Base-by-base conservation (phyloP, 768 basidiomycete genomes). In the Antrodiella citrinella region DNA sequence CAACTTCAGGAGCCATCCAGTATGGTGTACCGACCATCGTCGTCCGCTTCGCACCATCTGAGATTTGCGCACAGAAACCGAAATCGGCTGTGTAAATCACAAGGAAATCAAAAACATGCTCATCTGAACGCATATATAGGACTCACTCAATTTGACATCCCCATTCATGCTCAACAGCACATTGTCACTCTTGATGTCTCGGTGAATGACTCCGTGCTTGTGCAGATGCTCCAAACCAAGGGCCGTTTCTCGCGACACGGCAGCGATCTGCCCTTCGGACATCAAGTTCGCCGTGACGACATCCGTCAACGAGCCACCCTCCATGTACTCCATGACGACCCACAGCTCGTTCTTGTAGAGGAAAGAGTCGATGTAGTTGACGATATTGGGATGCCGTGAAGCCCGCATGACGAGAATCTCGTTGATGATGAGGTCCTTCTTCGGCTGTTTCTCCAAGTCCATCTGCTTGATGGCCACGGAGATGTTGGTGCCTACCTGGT, bases 321-420 rank as follows among this genome's bases (percentile, higher is more conserved):
- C 94, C 95, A 98, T 98, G 69, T 94, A 97, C 71, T 97, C 96
- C 96, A 99, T 98, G 50, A 98, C 92, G 35, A 99, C 93, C 96
- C 96, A 98, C 3, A 99, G 75, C 62, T 98, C 96, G 65, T 95
- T 96, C 76, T 91, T 93, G 74, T 95, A 81, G 39, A 98, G 69
- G 79, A 97, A 99, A 2, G 93, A 95, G 65, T 99, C 96, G 62
- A 97, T 97, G 70, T 92, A 99, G 66, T 99, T 97, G 72, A 99
- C 95, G 58, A 98, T 97, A 65, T 99, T 99, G n/a, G 93, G 92
- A 65, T 97, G 94, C 26, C 90, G 78, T 15, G 89, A 90, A 20
- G 91, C 84, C 20, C 94, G 89, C 96, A 99, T 98, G 63, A 98
- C 96, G 56, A 99, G 81, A 57, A 98, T 98, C 69, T 99, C 96